Base-by-base conservation (phyloP, 768 basidiomycete species). In the Phylloporus arenicola region DNA sequence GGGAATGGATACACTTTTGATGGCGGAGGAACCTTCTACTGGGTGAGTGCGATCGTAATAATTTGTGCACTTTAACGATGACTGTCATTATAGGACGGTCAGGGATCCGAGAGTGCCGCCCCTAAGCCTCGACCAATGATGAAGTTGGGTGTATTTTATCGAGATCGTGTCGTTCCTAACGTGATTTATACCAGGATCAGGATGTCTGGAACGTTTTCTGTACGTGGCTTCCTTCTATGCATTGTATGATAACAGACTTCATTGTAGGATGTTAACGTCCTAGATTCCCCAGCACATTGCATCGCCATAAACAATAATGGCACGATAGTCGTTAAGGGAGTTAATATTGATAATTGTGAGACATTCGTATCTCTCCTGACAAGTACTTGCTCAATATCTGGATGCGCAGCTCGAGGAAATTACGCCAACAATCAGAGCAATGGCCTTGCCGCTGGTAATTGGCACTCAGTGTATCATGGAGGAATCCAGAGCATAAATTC, bases 261-360 rank as follows among this genome's bases (percentile, higher is more conserved):
- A 16, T 35, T 17, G 30, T 55, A 75, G 68, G 59, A 69, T 35
- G 56, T 72, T n/a, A 57, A 68, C 13, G 64, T 73, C 8, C 39
- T 71, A 25, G 76, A 78, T 57, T 67, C 71, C 9, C 76, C 77
- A 8, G 57, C 57, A n/a, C 68, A 64, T 5, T 54, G 53, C 39
- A 67, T 70, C 56, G 44, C 66, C 27, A 53, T 74, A 38, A 52
- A 42, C 17, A 69, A 68, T 58, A 25, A 43, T 35, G 65, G 56
- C 12, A 43, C 62, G 0, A 46, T 71, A 67, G 59, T 72, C 14
- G 76, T 86, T 60, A 71, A 73, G 2, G 62, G 67, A 34, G 61
- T 79, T 22, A 73, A 60, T 16, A 72, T 86, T 48, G 81, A 85
- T 52, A 70, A 85, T 53, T 80, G 83, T 84, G 43, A 54, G 76